Percentiles rank a stretch among this genome's conserved stretches.
Conservation (phyloP, 345 rosid species). For the Gossypium longicalyx region DNA sequence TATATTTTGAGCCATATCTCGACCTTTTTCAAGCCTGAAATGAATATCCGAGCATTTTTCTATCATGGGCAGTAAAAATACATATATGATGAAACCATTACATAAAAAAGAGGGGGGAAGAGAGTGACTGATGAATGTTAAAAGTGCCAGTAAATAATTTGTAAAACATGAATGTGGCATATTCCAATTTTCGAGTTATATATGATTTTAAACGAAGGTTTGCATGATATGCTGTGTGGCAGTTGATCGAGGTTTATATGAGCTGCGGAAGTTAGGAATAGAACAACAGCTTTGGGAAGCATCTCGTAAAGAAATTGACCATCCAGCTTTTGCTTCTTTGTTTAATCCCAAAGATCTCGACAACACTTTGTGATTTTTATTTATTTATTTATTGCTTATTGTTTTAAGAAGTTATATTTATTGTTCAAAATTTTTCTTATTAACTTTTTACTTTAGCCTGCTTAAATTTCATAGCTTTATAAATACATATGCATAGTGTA, state of each 20-base stretch:
- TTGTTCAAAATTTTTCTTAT: background rate
- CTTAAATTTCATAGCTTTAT: background rate
- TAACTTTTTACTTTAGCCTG: constrained; percentile 4
- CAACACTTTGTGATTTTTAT: constrained; percentile 10
- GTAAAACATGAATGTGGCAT: too few species aligned
- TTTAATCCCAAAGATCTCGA: constrained; percentile 33
- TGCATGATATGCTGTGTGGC: constrained; percentile 9
- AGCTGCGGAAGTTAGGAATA: constrained; percentile 79
- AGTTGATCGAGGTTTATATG: constrained; percentile 78
- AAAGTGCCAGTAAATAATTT: too few species aligned
- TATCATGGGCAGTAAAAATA: too few species aligned
- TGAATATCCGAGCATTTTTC: too few species aligned
- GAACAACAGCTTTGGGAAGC: constrained; percentile 93
- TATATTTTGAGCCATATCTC: too few species aligned
- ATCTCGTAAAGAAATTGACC: constrained; percentile 61
- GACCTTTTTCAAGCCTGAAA: too few species aligned
- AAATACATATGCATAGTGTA: background rate
- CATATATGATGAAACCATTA: background rate
- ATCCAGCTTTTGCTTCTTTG: constrained; percentile 23
- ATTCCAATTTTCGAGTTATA: background rate
- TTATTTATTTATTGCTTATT: background rate
- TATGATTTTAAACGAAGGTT: background rate
- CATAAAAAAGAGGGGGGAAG: background rate
- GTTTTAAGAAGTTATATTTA: background rate
- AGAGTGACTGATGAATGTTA: background rate